Conservation (phyloP, 768 basidiomycete genomes). For the Mycena pura region DNA sequence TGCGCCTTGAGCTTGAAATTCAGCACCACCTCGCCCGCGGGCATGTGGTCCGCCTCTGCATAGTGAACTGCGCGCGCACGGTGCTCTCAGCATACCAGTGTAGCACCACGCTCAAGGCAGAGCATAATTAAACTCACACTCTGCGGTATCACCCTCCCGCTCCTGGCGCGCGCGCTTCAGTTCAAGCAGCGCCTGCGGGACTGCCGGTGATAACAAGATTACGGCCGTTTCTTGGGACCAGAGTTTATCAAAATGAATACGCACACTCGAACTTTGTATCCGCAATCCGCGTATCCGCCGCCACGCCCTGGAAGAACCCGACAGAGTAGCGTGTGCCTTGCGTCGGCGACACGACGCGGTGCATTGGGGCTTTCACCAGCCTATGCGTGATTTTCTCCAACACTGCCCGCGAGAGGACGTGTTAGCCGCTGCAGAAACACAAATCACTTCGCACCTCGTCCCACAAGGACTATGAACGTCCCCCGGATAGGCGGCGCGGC, state of each 20-base stretch:
- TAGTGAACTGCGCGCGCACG: not conserved
- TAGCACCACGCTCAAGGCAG: not conserved
- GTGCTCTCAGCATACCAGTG: not conserved
- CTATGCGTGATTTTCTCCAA: conserved; percentile 19
- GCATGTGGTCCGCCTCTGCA: conserved; percentile 7
- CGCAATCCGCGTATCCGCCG: conserved; percentile 18
- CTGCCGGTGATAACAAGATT: not conserved
- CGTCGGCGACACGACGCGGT: conserved; percentile 22
- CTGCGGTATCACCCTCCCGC: conserved; percentile 16
- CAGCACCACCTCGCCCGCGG: conserved; percentile 17
- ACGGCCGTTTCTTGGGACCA: not conserved
- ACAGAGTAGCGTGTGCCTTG: conserved; percentile 22
- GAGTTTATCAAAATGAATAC: not conserved
- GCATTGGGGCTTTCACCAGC: conserved; percentile 20
- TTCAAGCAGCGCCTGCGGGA: conserved; percentile 19
- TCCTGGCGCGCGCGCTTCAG: conserved; percentile 20
- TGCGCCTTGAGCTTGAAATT: conserved; percentile 24
- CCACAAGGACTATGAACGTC: conserved; percentile 19
- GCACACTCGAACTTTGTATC: conserved; percentile 21
- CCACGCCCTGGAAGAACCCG: conserved; percentile 25
- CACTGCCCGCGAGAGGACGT: not conserved
- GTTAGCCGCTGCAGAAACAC: not conserved
- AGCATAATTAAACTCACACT: conserved; percentile 14
- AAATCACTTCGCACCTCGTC: conserved; percentile 8
- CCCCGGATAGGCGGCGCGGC: conserved; percentile 18